Evolutionary conservation across 176 grass and related monocot species (phyloP).

Genomic region (sorghum (Sorghum bicolor)): Sorghum_bicolor_NCBIv3 NC_012873.2:65860001-65860500

Average conservation of each 20-base stretch:
- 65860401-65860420: too few relatives aligned
- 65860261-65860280: not conserved
- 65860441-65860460: too few relatives aligned
- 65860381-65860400: too few relatives aligned
- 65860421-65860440: too few relatives aligned
- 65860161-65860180: too few relatives aligned
- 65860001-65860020: not conserved
- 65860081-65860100: not conserved
- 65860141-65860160: too few relatives aligned
- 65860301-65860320: too few relatives aligned
- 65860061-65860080: not conserved
- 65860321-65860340: not conserved
- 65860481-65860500: too few relatives aligned
- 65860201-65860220: not conserved
- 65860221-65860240: not conserved
- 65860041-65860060: not conserved
- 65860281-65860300: too few relatives aligned
- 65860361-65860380: not conserved
- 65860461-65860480: too few relatives aligned
- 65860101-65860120: too few relatives aligned
- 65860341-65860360: not conserved
- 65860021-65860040: not conserved
- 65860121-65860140: not conserved
- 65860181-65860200: not conserved
- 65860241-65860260: not conserved